These are phyloP conservation scores for Eucalyptus decipiens DNA, from an alignment of 345 rosid species.

Conservation along the genomic window DNA sequence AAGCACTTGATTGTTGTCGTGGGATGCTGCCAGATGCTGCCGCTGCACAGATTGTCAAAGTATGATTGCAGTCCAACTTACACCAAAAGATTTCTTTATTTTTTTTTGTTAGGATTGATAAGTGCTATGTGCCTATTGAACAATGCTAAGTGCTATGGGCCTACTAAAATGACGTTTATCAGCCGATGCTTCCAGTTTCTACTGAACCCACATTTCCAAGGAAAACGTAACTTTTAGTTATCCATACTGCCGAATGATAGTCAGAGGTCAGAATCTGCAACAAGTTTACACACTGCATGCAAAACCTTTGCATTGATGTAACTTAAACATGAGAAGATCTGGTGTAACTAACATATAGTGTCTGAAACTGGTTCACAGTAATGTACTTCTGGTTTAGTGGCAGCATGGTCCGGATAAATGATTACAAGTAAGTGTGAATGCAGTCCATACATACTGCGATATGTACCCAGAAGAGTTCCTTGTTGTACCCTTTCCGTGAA, in stretches of 20 bases:
- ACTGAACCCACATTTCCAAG: background rate
- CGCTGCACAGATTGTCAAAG: conserved; percentile 89
- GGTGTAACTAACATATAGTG: background rate
- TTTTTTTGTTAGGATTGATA: background rate
- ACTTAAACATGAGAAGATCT: background rate
- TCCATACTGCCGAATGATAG: background rate
- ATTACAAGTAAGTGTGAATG: background rate
- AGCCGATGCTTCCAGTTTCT: background rate
- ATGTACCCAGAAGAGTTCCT: background rate
- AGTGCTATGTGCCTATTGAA: background rate
- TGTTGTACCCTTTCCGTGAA: background rate
- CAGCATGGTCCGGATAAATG: background rate
- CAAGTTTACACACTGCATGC: background rate
- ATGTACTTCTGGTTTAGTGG: background rate
- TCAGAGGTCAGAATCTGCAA: background rate
- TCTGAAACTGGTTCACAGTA: background rate
- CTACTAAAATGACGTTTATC: background rate
- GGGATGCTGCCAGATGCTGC: conserved; percentile 88
- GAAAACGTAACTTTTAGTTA: background rate
- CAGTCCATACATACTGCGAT: background rate
- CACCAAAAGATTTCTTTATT: background rate
- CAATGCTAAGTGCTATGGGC: background rate
- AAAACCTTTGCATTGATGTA: background rate
- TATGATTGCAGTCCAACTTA: conserved; percentile 8
- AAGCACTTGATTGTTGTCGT: conserved; percentile 80